Evolutionary conservation across 2,329 filamentous ascomycete species (phyloP).

Genomic region (Sporothrix variecibatus): DNA sequence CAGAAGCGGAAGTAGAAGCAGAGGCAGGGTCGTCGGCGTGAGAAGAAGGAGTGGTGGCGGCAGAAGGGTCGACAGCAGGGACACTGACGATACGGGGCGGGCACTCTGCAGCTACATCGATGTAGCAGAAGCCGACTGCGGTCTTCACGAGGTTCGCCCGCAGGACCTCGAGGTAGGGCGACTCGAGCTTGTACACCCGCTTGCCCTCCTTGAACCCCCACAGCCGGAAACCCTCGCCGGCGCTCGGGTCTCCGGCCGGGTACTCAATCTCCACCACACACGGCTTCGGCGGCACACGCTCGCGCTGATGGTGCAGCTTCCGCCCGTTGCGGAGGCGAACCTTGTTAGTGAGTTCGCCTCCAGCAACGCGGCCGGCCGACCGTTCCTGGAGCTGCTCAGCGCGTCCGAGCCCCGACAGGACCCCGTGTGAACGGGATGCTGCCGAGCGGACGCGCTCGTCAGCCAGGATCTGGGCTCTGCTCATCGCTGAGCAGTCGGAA

Average conservation of each 20-base stretch:
- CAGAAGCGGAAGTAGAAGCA: not conserved
- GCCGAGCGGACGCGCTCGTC: not conserved
- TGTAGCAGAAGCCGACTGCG: conserved; percentile 26
- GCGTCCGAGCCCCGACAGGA: conserved; percentile 18
- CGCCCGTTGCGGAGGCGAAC: not conserved
- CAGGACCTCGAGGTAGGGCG: not conserved
- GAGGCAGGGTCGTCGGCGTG: too few species aligned
- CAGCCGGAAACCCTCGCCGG: conserved; percentile 19
- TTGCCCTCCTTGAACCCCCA: conserved; percentile 25
- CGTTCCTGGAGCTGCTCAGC: conserved; percentile 23
- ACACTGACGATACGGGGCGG: conserved; percentile 20
- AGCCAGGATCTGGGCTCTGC: not conserved
- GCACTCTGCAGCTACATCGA: conserved; percentile 21
- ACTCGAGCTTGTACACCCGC: conserved; percentile 28
- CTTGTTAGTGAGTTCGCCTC: not conserved
- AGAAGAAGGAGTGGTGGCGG: not conserved
- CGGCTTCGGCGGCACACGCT: not conserved
- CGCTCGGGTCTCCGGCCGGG: conserved; percentile 22
- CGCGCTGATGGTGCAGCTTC: not conserved
- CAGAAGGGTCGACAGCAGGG: not conserved
- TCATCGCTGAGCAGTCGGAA: not conserved
- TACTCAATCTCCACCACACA: conserved; percentile 12
- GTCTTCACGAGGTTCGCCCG: conserved; percentile 18
- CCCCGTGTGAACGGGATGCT: not conserved
- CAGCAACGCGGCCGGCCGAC: not conserved